phyloP scores from a whole-genome alignment of 2,329 filamentous ascomycete species.

The Xylaria multiplex region DNA sequence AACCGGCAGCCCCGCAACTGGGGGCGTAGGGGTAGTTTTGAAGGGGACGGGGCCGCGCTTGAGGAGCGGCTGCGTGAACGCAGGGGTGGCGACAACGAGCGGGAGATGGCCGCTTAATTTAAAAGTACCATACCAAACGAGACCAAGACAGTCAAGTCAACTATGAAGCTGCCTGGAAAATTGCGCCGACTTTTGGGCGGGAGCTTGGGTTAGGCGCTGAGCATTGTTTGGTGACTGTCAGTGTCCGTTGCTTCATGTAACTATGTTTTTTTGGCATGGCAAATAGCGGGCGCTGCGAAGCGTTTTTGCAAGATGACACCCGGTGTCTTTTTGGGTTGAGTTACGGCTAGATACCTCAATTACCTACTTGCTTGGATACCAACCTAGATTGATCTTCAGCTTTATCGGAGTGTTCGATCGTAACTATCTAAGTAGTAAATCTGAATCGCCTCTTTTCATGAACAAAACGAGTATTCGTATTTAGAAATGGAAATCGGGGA shows the following conservation, averaged over 20 bases:
- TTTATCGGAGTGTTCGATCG: neutral
- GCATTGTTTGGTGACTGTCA: constrained; percentile 8
- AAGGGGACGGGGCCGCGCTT: constrained; percentile 55
- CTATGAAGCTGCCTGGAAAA: neutral
- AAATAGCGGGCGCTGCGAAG: constrained; percentile 16
- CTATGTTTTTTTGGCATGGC: constrained; percentile 14
- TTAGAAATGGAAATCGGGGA: no score
- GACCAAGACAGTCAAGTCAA: no score
- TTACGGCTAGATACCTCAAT: neutral
- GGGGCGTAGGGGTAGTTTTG: constrained; percentile 84
- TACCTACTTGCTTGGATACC: neutral
- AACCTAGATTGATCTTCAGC: neutral
- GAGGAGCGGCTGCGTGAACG: constrained; percentile 47
- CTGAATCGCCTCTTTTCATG: no score
- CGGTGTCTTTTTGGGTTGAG: neutral
- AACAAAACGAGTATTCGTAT: no score
- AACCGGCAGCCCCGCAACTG: constrained; percentile 91
- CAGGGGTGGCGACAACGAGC: constrained; percentile 10
- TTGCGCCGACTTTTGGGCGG: neutral
- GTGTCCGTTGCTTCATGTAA: neutral
- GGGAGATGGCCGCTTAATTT: constrained; percentile 12
- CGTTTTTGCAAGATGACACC: constrained; percentile 16
- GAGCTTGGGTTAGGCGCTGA: no score
- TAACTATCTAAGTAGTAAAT: no score
- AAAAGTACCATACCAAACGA: neutral